Evolutionary conservation across 2,329 filamentous ascomycete genomes (phyloP).

Genomic region (Xylariaceae sp.): DNA sequence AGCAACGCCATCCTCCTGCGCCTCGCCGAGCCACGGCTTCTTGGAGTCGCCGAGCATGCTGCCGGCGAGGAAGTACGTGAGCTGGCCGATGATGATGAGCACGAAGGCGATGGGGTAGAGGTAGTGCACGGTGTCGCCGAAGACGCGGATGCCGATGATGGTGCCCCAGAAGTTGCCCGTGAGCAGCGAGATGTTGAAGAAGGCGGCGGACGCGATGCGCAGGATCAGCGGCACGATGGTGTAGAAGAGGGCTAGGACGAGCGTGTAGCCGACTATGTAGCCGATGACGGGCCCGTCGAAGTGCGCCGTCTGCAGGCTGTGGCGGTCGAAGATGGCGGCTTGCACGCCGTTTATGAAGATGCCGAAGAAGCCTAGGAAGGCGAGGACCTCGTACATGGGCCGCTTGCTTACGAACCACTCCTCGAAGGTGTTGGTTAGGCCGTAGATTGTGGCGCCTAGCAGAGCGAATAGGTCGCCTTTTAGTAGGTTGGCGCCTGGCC

Average conservation of each 20-base stretch:
- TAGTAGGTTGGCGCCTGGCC: slow-evolving; percentile 64
- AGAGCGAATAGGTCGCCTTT: slow-evolving; percentile 93
- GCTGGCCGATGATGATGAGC: slow-evolving; percentile 78
- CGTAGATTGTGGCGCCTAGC: slow-evolving; percentile 85
- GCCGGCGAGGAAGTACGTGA: slow-evolving; percentile 83
- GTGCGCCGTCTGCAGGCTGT: slow-evolving; percentile 59
- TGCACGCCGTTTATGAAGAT: slow-evolving; percentile 89
- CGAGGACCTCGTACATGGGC: slow-evolving; percentile 88
- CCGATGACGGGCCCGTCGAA: slow-evolving; percentile 68
- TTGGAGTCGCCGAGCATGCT: slow-evolving; percentile 77
- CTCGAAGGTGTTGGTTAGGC: slow-evolving; percentile 84
- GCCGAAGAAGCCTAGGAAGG: slow-evolving; percentile 83
- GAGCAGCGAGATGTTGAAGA: slow-evolving; percentile 92
- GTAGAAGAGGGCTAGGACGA: slow-evolving; percentile 82
- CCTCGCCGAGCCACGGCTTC: slow-evolving; percentile 91
- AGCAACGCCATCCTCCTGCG: slow-evolving; percentile 75
- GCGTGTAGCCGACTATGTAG: slow-evolving; percentile 85
- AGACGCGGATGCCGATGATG: slow-evolving; percentile 84
- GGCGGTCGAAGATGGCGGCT: slow-evolving; percentile 85
- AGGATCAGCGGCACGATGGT: slow-evolving; percentile 80
- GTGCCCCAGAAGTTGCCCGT: slow-evolving; percentile 98
- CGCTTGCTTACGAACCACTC: slow-evolving; percentile 87
- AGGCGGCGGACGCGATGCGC: slow-evolving; percentile 84
- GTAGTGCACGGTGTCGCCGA: slow-evolving; percentile 75
- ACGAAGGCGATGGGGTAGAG: slow-evolving; percentile 96